A percentile compares a stretch with the other conserved stretches of the same genome.
Evolutionary conservation across 1,284 basidiomycete species (phyloP).

Genomic region (Xerocomus amazonicus): DNA sequence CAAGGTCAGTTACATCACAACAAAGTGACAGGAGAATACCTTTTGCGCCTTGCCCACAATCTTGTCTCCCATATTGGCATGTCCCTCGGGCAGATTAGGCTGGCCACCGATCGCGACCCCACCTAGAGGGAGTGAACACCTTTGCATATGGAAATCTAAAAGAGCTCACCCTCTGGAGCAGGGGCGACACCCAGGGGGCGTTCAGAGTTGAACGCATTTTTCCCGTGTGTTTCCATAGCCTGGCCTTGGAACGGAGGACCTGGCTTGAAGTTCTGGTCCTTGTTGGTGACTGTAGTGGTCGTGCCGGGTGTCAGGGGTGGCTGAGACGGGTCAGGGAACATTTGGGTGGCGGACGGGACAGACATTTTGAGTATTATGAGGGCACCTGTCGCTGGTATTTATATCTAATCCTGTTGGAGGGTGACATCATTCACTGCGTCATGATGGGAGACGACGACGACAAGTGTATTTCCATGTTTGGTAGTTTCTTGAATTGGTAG

Average conservation of each 20-base stretch:
- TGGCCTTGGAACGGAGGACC: no score
- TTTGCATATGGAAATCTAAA: not conserved
- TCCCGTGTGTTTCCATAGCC: slow-evolving; percentile 7
- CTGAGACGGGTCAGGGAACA: slow-evolving; percentile 18
- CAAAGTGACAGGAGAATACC: slow-evolving; percentile 26
- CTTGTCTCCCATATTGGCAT: slow-evolving; percentile 47
- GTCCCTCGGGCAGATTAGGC: slow-evolving; percentile 38
- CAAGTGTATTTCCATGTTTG: not conserved
- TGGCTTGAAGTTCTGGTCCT: no score
- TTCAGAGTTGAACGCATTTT: slow-evolving; percentile 37
- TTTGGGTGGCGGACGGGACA: not conserved
- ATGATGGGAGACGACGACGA: slow-evolving; percentile 10
- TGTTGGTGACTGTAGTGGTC: not conserved
- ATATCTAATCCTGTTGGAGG: slow-evolving; percentile 3
- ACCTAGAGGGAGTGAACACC: slow-evolving; percentile 23
- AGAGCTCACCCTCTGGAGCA: slow-evolving; percentile 34
- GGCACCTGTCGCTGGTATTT: slow-evolving; percentile 13
- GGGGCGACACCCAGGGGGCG: slow-evolving; percentile 42
- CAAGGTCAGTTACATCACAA: not conserved
- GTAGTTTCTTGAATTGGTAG: slow-evolving; percentile 12
- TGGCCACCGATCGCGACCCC: slow-evolving; percentile 45
- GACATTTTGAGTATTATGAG: slow-evolving; percentile 7
- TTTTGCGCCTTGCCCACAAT: slow-evolving; percentile 54
- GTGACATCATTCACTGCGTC: no score
- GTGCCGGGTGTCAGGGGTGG: slow-evolving; percentile 9